Base-by-base conservation (phyloP, 108 stramenopile species). In the Discostella stelligeroides region DNA sequence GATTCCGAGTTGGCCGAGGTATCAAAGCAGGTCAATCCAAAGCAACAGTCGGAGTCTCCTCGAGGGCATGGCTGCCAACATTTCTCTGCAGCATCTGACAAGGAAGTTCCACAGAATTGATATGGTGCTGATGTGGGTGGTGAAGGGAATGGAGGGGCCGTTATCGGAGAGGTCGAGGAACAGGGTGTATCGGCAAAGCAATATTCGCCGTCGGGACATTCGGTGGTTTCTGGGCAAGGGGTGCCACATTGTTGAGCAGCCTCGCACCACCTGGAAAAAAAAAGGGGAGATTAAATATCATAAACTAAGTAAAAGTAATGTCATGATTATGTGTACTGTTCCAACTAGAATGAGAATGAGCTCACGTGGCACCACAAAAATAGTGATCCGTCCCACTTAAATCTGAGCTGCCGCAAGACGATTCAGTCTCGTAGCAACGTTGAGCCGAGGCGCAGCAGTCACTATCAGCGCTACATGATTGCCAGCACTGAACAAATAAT, bases 61-160 rank as follows among this genome's bases (percentile, higher is more conserved):
- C 61, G 27, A 20, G 78, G 78, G 42, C 78, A 79, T 14, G 78
- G 78, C 51, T 79, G 78, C 78, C 78, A 79, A 21, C 78, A 79
- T 13, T 65, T 39, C 14, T 40, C 66, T 14, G 48, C 53, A 0
- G 78, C 78, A 50, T 70, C 64, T 13, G 55, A 50, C 29, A 63
- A 12, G 12, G 70, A 28, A 39, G 37, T 30, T 23, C 66, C 78
- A 13, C 78, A 79, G 17, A 68, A 79, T n/a, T 60, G 65, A 0
- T 17, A 46, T 1, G 66, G 46, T n/a, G 78, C 34, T 4, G 53
- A 30, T 6, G 51, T 42, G n/a, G 50, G 41, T 8, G 69, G 70
- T 4, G 39, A 28, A 0, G 65, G 46, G 0, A 55, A 14, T 1
- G 58, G 59, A 7, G 68, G 56, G 0, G 49, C 58, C 1, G 29